Conservation (phyloP, 2,329 filamentous ascomycete genomes). For the Emmonsiellopsis sp. region DNA sequence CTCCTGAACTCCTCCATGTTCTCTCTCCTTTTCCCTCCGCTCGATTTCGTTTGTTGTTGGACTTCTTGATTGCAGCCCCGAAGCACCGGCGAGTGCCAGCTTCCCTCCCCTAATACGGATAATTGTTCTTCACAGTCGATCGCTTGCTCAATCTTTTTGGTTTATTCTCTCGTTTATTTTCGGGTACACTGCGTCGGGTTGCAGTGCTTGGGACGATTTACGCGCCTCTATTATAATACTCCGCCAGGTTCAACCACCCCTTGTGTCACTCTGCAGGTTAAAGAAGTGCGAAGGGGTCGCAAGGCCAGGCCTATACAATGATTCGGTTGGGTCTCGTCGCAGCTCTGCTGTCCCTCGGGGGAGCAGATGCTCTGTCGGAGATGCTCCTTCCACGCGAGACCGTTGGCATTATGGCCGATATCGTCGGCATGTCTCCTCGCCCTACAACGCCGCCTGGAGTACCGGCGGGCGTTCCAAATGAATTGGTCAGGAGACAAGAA, state of each 20-base stretch:
- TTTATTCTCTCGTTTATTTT: background rate
- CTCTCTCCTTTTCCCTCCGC: background rate
- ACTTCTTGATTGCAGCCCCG: background rate
- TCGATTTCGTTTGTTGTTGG: background rate
- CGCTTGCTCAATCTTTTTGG: background rate
- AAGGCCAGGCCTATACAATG: constrained; percentile 1
- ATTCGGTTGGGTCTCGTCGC: constrained; percentile 6
- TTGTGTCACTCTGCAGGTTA: too few species aligned
- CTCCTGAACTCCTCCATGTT: background rate
- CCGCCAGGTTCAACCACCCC: too few species aligned
- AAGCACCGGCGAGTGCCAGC: background rate
- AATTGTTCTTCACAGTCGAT: background rate
- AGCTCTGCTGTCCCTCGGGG: constrained; percentile 10
- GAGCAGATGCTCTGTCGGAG: constrained; percentile 8
- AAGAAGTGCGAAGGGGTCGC: background rate
- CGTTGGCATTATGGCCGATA: constrained; percentile 8
- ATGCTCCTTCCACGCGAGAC: constrained; percentile 11
- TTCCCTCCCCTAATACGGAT: background rate
- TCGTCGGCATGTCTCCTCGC: constrained; percentile 11
- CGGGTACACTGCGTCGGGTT: background rate
- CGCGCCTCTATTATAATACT: too few species aligned
- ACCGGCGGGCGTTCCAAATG: constrained; percentile 8
- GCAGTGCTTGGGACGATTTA: background rate
- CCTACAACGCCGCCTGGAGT: constrained; percentile 11
- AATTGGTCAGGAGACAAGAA: constrained; percentile 3